phyloP scores from a whole-genome alignment of 805 yeast genomes.

The Starmerella bombi region DNA sequence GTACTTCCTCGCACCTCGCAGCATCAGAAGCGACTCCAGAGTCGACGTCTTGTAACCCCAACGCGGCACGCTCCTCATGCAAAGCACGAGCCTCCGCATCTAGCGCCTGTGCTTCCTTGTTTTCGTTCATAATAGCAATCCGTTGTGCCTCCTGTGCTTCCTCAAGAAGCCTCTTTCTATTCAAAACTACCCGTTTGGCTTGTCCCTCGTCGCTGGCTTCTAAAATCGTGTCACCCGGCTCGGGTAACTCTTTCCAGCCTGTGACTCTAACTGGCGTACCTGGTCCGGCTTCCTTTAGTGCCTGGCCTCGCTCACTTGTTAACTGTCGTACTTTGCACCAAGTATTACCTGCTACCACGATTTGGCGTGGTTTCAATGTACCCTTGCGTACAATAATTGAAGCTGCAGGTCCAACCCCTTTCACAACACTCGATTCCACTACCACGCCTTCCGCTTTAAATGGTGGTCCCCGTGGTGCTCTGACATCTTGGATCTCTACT shows the following conservation, averaged over 20 bases:
- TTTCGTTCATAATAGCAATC: slow-evolving; percentile 57
- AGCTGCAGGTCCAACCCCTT: slow-evolving; percentile 74
- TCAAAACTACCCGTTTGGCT: slow-evolving; percentile 63
- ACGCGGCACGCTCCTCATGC: slow-evolving; percentile 42
- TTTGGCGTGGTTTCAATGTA: slow-evolving; percentile 49
- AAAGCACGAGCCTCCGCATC: slow-evolving; percentile 41
- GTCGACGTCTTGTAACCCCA: slow-evolving; percentile 46
- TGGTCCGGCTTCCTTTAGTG: slow-evolving; percentile 58
- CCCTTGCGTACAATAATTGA: slow-evolving; percentile 78
- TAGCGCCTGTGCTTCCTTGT: slow-evolving; percentile 36
- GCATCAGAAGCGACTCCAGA: slow-evolving; percentile 31
- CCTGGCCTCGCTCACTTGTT: slow-evolving; percentile 58
- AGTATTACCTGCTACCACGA: slow-evolving; percentile 76
- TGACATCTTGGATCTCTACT: slow-evolving; percentile 69
- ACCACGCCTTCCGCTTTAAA: slow-evolving; percentile 66
- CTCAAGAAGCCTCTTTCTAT: slow-evolving; percentile 43
- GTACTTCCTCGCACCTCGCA: slow-evolving; percentile 28
- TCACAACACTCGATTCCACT: slow-evolving; percentile 68
- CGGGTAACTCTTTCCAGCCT: slow-evolving; percentile 92
- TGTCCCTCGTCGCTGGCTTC: slow-evolving; percentile 60
- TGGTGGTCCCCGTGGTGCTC: slow-evolving; percentile 37
- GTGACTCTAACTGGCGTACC: slow-evolving; percentile 79
- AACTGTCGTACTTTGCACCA: slow-evolving; percentile 74
- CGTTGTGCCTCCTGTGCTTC: slow-evolving; percentile 46
- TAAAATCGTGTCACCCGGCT: slow-evolving; percentile 73